Evolutionary conservation across 2,329 filamentous ascomycete species (phyloP).

Genomic region (Paecilomyces sp.): DNA sequence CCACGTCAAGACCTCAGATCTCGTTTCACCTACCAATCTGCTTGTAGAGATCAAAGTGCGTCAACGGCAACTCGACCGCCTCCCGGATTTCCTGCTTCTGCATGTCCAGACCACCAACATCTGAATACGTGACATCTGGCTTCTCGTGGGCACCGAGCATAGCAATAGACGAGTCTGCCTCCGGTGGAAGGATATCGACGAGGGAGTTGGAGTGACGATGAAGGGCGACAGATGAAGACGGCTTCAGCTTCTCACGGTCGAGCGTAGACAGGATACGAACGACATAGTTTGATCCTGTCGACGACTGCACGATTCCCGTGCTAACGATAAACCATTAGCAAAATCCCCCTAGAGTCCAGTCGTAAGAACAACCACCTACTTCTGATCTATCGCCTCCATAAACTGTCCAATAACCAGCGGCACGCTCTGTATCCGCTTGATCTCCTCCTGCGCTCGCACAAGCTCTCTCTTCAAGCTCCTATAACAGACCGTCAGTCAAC

Average conservation of each 20-base stretch:
- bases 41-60: slow-evolving; percentile 97
- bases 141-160: slow-evolving; percentile 97
- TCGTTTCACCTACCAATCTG: slow-evolving; percentile 64
- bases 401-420: slow-evolving; percentile 98
- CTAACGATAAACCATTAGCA: slow-evolving; percentile 39
- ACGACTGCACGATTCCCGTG: slow-evolving; percentile 97
- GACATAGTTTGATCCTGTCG: slow-evolving; percentile 97
- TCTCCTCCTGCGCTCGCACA: slow-evolving; percentile 95
- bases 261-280: slow-evolving; percentile 97
- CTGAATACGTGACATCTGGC: slow-evolving; percentile 94
- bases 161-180: slow-evolving; percentile 96
- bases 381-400: slow-evolving; percentile 99
- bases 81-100: slow-evolving; percentile 99
- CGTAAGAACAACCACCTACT: slow-evolving; percentile 50
- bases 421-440: slow-evolving; percentile 98
- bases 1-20: too few species aligned
- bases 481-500: slow-evolving; percentile 9
- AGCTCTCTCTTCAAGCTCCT: slow-evolving; percentile 96
- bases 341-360: neutral
- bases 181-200: slow-evolving; percentile 96
- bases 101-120: slow-evolving; percentile 97
- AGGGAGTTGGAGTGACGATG: slow-evolving; percentile 98
- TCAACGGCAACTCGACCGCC: slow-evolving; percentile 91
- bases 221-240: slow-evolving; percentile 92
- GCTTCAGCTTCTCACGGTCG: slow-evolving; percentile 96